Base-by-base conservation (phyloP, 257 asterid species). In the Solanum acaule region DNA sequence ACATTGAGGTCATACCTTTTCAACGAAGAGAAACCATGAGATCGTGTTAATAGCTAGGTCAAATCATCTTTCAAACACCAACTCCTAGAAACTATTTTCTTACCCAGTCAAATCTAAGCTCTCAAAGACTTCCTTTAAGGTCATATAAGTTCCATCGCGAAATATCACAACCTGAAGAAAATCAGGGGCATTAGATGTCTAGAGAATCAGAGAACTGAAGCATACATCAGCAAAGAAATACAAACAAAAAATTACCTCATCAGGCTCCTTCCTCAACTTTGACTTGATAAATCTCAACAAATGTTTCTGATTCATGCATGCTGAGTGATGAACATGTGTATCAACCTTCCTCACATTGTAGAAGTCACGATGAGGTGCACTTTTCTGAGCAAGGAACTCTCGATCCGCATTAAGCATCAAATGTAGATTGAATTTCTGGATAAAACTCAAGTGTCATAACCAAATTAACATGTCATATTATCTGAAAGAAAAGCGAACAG, bases 271-370 rank as follows among this genome's bases (percentile, higher is more conserved):
- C 94, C 98, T 93, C 94, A 97, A 90, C 92, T 97, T 97, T 11
- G 98, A 96, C 90, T 97, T 97, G 46, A 97, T 97, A 90, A 97
- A 97, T 94, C 98, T 91, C 88, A 97, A 86, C 84, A 97, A 96
- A 92, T 97, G 99, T 90, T 97, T 97, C 92, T 97, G 99, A 92
- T 97, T 97, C 99, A 97, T 97, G 93, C 99, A 97, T 73, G 99
- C 99, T 29, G 99, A 97, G 93, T 97, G 99, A 91, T 97, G 99
- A 88, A 97, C 98, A 89, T 97, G 99, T 31, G 99, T 97, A 90
- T 97, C 99, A 18, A 97, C 99, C 90, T 97, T 97, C 91, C 99
- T 93, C 88, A 97, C 98, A 87, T 97, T 97, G 92, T 97, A 97
- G 88, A 97, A 97, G 93, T 97, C 99, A 86, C 99, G 95, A 93